A percentile compares a stretch with the other conserved stretches of the same genome.
phyloP scores from a whole-genome alignment of 2,329 filamentous ascomycete species.

The Penicillium rolfsii region DNA sequence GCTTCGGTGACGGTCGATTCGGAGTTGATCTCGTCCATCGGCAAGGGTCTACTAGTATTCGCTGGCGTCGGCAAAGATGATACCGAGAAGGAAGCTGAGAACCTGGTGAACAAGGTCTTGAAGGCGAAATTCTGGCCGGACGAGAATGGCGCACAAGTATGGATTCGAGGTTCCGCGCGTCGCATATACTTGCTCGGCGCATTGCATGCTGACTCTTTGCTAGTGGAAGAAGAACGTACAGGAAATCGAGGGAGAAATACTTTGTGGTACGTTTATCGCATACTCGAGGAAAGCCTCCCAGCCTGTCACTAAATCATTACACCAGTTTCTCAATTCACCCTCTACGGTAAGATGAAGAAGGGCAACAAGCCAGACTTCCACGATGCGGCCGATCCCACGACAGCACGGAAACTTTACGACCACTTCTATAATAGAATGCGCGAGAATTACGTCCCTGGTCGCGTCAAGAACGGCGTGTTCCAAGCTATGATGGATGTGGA shows the following conservation, averaged over 20 bases:
- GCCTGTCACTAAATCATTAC: constrained; percentile 4
- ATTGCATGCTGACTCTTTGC: constrained; percentile 3
- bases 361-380: constrained; percentile 96
- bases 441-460: constrained; percentile 69
- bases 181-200: neutral
- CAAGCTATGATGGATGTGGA: constrained; percentile 99
- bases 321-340: constrained; percentile 92
- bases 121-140: constrained; percentile 94
- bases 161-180: neutral
- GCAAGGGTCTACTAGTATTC: constrained; percentile 85
- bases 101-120: constrained; percentile 80
- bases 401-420: constrained; percentile 81
- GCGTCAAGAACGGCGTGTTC: constrained; percentile 93
- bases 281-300: neutral
- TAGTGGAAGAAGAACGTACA: constrained; percentile 90
- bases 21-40: constrained; percentile 86
- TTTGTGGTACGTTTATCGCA: constrained; percentile 71
- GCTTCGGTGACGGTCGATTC: constrained; percentile 95
- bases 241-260: constrained; percentile 86
- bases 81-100: constrained; percentile 83
- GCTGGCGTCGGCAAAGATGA: constrained; percentile 90
- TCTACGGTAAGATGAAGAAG: constrained; percentile 91
- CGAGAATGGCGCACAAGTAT: constrained; percentile 68
- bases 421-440: constrained; percentile 78
- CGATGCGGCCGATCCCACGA: constrained; percentile 75